These are phyloP conservation scores for Tausonia pullulans DNA, from an alignment of 1,284 basidiomycete genomes.

Conservation along the genomic window DNA sequence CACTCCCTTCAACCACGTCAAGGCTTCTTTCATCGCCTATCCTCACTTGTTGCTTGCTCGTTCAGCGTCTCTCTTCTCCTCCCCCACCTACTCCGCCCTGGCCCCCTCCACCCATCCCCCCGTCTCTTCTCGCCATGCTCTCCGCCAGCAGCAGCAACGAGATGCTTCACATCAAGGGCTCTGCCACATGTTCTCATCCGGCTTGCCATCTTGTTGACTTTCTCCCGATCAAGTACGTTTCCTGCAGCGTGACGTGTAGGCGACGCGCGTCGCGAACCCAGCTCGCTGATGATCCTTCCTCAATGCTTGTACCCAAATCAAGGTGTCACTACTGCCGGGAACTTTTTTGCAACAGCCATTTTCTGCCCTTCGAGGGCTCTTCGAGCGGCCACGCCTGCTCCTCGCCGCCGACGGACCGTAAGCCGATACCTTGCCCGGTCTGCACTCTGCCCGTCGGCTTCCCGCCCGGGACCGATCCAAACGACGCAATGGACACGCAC, in stretches of 20 bases:
- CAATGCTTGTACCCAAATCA: neutral
- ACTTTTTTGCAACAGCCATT: conserved; percentile 2
- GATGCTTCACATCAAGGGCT: neutral
- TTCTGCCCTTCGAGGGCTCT: neutral
- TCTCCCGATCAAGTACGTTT: conserved; percentile 9
- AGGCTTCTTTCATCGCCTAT: no score
- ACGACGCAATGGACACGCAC: conserved; percentile 5
- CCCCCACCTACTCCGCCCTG: no score
- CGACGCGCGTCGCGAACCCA: no score
- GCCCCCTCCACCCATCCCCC: no score
- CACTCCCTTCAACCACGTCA: no score
- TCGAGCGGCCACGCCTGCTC: conserved; percentile 4
- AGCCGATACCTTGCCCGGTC: conserved; percentile 8
- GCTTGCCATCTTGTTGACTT: conserved; percentile 8
- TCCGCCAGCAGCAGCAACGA: neutral
- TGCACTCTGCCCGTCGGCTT: conserved; percentile 1
- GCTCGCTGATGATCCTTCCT: neutral
- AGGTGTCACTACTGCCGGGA: conserved; percentile 7
- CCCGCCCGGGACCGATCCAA: neutral
- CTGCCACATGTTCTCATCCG: conserved; percentile 9
- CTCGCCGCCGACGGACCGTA: conserved; percentile 8
- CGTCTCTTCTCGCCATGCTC: no score
- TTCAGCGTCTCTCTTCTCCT: no score
- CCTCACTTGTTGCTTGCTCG: no score
- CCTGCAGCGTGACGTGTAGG: no score